These are phyloP conservation scores for Hemisphaericaspora xylanilytica DNA, from an alignment of 1,139 yeast genomes.

Conservation along the genomic window DNA sequence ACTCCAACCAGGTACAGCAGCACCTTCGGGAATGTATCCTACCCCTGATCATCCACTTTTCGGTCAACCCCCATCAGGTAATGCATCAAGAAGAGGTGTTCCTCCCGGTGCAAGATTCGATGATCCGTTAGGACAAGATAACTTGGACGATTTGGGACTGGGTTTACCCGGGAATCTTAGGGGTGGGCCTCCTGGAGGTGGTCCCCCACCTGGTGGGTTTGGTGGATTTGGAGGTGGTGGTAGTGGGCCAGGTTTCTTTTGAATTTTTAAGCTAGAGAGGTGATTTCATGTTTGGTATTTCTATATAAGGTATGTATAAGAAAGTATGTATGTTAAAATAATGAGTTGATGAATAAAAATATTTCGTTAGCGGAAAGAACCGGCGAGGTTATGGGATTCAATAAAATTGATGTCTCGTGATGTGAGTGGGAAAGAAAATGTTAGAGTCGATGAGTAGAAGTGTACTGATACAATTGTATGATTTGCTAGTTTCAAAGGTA, in stretches of 20 bases:
- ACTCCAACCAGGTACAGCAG: constrained; percentile 10
- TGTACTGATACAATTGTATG: too few species aligned
- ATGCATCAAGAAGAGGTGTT: constrained; percentile 30
- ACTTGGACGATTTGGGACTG: constrained; percentile 41
- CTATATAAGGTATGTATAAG: background rate
- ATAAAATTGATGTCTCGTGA: too few species aligned
- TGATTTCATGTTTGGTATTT: background rate
- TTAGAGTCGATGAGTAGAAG: too few species aligned
- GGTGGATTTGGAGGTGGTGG: constrained; percentile 13
- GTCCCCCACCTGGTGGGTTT: constrained; percentile 11
- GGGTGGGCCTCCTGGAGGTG: constrained; percentile 17
- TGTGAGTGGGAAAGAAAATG: too few species aligned
- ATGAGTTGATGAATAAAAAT: too few species aligned
- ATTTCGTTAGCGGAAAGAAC: too few species aligned
- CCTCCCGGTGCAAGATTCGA: constrained; percentile 56
- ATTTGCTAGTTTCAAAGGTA: too few species aligned
- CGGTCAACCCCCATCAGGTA: constrained; percentile 20
- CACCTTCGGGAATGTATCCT: constrained; percentile 47
- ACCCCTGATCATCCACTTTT: constrained; percentile 51
- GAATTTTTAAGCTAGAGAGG: too few species aligned
- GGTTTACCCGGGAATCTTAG: constrained; percentile 50
- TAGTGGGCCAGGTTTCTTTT: background rate
- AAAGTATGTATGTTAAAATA: too few species aligned
- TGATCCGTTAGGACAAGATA: constrained; percentile 50
- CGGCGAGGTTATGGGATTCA: too few species aligned